phyloP scores from a whole-genome alignment of 2,329 filamentous ascomycete species.

The Fusarium humuli region DNA sequence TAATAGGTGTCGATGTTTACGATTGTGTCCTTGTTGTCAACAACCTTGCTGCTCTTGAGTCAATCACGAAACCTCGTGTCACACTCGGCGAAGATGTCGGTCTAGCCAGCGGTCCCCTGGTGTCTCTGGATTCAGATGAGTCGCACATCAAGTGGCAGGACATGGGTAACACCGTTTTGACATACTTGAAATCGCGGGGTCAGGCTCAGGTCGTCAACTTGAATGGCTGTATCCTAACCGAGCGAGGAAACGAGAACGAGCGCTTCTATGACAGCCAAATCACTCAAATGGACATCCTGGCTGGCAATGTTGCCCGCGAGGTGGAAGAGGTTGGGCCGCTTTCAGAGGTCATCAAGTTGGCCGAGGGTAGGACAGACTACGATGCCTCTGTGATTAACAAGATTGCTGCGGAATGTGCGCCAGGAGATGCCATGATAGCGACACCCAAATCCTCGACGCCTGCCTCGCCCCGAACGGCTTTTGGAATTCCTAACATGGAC shows the following conservation, averaged over 20 bases:
- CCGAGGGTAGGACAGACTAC: slow-evolving; percentile 83
- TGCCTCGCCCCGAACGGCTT: slow-evolving; percentile 61
- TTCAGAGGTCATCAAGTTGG: slow-evolving; percentile 86
- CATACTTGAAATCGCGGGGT: slow-evolving; percentile 69
- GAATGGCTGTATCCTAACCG: slow-evolving; percentile 67
- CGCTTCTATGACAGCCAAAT: slow-evolving; percentile 65
- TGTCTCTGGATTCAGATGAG: slow-evolving; percentile 63
- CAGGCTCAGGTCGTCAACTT: slow-evolving; percentile 67
- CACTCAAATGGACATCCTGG: slow-evolving; percentile 67
- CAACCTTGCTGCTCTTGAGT: slow-evolving; percentile 83
- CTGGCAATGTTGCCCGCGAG: slow-evolving; percentile 66
- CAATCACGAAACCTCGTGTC: slow-evolving; percentile 82
- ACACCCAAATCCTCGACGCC: slow-evolving; percentile 54
- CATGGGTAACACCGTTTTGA: slow-evolving; percentile 66
- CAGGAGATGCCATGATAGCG: slow-evolving; percentile 75
- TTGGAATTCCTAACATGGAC: slow-evolving; percentile 81
- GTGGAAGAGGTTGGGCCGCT: slow-evolving; percentile 69
- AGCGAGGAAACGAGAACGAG: slow-evolving; percentile 70
- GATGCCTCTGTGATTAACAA: slow-evolving; percentile 75
- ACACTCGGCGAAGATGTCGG: slow-evolving; percentile 86
- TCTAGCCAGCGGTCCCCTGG: slow-evolving; percentile 80
- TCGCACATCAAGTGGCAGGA: slow-evolving; percentile 64
- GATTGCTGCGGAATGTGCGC: slow-evolving; percentile 74
- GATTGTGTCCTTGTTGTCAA: slow-evolving; percentile 96
- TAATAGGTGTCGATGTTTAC: slow-evolving; percentile 93